Evolutionary conservation across 306 rosid species (phyloP), one percentile per base, ranked within the genome.

Genomic region (Glycyrrhiza uralensis): DNA sequence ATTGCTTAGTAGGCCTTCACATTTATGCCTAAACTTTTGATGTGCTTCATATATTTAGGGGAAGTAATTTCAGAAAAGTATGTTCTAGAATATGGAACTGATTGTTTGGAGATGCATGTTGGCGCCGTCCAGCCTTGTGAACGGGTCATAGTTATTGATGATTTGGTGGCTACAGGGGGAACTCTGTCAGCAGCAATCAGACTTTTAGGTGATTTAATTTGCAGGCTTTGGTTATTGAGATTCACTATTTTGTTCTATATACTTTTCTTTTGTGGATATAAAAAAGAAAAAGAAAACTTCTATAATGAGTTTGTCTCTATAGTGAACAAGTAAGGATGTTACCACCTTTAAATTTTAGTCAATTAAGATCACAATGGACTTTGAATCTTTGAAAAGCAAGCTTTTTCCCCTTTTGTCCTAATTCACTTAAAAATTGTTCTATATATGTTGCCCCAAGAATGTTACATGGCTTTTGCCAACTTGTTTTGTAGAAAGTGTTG

Each of bases 121-220:
- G 96, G 86, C 7, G 99, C 97, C 30, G 89, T 88, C 74, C 80
- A 87, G 81, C 81, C 90, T 0, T 89, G 96, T 7, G 99, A 95
- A 62, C 85, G 99, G 13, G 96, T 92, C 39, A 66, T 95, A 78
- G 83, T 95, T 0, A 88, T 95, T 24, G 99, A 95, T 36, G 99
- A 95, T 72, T 75, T 95, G 80, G 92, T 95, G 10, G 99, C 99
- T 23, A 95, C 99, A 0, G 99, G 99, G 60, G 99, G 99, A 64
- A 95, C 99, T 45, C 80, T 95, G 17, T 89, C 93, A 6, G 99
- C 99, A 3, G 97, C 96, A 45, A 87, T 95, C 69, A 81, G 75
- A 66, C 97, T 95, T 57, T 76, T 95, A 77, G 99, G 99, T 95
- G n/a, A n/a, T 78, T 11, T 38, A n/a, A n/a, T n/a, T n/a, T n/a